Conservation (phyloP, 164 flowering plant species). For the Protea cynaroides region DNA sequence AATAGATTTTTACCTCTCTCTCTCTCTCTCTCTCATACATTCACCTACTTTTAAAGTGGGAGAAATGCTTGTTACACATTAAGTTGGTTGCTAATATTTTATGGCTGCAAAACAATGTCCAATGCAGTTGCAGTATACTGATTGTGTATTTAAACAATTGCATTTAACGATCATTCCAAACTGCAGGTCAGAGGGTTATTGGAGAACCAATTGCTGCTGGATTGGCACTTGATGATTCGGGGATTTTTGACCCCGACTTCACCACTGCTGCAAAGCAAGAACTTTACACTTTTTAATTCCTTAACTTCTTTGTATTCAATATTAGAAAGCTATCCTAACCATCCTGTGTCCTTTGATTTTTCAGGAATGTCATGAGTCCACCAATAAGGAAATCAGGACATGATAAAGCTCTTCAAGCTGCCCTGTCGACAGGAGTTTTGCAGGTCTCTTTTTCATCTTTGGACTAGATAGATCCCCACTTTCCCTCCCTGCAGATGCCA, state of each 20-base stretch:
- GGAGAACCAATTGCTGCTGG: slow-evolving; percentile 94
- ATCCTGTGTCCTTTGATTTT: slow-evolving; percentile 14
- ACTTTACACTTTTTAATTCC: slow-evolving; percentile 4
- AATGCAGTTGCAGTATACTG: background rate
- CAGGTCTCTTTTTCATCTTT: slow-evolving; percentile 48
- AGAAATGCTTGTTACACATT: too few species aligned
- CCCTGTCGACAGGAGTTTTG: slow-evolving; percentile 72
- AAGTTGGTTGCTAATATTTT: too few species aligned
- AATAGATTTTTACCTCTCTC: too few species aligned
- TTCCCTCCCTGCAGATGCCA: too few species aligned
- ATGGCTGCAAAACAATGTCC: background rate
- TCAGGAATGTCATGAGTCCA: slow-evolving; percentile 98
- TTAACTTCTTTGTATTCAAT: background rate
- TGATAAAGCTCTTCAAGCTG: slow-evolving; percentile 79
- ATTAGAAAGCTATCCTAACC: background rate
- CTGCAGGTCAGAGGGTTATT: slow-evolving; percentile 86
- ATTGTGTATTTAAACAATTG: background rate
- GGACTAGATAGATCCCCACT: background rate
- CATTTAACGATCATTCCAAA: slow-evolving; percentile 10
- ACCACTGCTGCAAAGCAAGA: slow-evolving; percentile 80
- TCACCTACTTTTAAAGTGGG: too few species aligned
- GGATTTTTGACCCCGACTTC: slow-evolving; percentile 90
- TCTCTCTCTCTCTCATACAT: too few species aligned
- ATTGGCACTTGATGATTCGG: slow-evolving; percentile 72
- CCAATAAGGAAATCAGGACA: slow-evolving; percentile 90